These are phyloP conservation scores for Grammothele lineata DNA, from an alignment of 768 basidiomycete genomes.

Conservation along the genomic window DNA sequence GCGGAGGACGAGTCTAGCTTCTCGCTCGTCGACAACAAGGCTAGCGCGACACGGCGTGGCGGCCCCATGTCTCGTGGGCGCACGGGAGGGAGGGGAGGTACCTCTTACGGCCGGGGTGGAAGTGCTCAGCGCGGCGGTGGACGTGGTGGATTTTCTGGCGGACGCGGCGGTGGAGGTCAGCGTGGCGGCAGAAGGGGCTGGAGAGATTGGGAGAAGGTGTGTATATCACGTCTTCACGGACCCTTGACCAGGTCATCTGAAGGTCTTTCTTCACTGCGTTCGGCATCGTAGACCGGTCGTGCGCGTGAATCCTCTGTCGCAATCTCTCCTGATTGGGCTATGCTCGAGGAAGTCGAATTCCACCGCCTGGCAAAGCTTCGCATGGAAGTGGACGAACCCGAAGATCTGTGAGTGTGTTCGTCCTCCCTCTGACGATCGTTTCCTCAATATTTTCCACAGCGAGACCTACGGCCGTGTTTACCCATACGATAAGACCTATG, in stretches of 20 bases:
- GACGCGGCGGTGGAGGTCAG: slow-evolving; percentile 41
- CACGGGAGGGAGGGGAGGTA: slow-evolving; percentile 31
- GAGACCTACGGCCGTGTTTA: slow-evolving; percentile 87
- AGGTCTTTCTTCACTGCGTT: slow-evolving; percentile 5
- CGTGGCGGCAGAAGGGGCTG: slow-evolving; percentile 70
- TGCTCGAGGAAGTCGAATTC: slow-evolving; percentile 97
- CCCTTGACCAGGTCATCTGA: too few species aligned
- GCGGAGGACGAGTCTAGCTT: slow-evolving; percentile 97
- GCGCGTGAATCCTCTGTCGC: slow-evolving; percentile 90
- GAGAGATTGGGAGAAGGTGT: slow-evolving; percentile 94
- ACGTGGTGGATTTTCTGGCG: slow-evolving; percentile 29
- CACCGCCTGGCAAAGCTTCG: slow-evolving; percentile 85
- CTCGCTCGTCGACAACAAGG: slow-evolving; percentile 91
- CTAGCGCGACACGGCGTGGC: slow-evolving; percentile 67
- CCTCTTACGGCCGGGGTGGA: slow-evolving; percentile 36
- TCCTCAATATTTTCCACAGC: slow-evolving; percentile 36
- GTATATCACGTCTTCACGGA: too few species aligned
- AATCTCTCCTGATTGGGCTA: slow-evolving; percentile 88
- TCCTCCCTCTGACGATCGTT: neutral
- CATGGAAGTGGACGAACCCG: slow-evolving; percentile 90
- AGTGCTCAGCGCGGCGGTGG: slow-evolving; percentile 41
- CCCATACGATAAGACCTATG: slow-evolving; percentile 91
- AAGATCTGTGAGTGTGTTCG: slow-evolving; percentile 79
- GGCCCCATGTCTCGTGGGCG: slow-evolving; percentile 55
- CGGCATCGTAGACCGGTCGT: slow-evolving; percentile 56